Conservation (phyloP, 768 basidiomycete species). For the Pilatotrama ljubarskyi region DNA sequence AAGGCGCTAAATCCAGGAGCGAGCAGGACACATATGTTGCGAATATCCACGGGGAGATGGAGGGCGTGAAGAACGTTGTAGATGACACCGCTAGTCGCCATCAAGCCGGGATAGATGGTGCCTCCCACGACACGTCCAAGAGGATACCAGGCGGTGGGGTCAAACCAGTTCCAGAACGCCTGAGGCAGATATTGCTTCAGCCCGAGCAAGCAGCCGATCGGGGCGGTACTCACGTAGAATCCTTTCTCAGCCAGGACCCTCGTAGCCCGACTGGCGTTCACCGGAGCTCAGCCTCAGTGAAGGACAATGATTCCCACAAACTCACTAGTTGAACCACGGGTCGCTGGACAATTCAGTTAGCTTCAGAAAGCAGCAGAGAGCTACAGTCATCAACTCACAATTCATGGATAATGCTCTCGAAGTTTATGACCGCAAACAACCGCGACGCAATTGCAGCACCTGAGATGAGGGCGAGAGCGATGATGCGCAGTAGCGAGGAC, state of each 20-base stretch:
- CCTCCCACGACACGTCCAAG: slow-evolving; percentile 98
- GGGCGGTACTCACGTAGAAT: slow-evolving; percentile 93
- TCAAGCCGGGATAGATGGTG: slow-evolving; percentile 96
- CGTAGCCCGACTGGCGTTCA: slow-evolving; percentile 76
- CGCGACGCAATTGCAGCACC: slow-evolving; percentile 94
- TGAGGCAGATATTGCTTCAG: slow-evolving; percentile 32
- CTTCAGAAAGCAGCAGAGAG: background rate
- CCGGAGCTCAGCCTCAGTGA: background rate
- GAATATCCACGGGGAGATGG: slow-evolving; percentile 95
- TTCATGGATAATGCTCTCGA: slow-evolving; percentile 99
- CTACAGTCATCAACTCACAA: slow-evolving; percentile 58
- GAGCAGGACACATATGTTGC: slow-evolving; percentile 94
- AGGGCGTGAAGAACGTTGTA: slow-evolving; percentile 87
- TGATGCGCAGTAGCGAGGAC: slow-evolving; percentile 86
- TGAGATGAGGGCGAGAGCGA: slow-evolving; percentile 88
- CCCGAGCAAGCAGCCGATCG: too few relatives aligned
- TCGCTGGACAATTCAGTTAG: slow-evolving; percentile 52
- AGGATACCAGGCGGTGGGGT: slow-evolving; percentile 99
- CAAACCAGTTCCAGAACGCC: slow-evolving; percentile 99
- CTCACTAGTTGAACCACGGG: slow-evolving; percentile 99
- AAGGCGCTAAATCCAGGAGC: slow-evolving; percentile 97
- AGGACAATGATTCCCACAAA: slow-evolving; percentile 24
- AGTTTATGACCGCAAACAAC: slow-evolving; percentile 95
- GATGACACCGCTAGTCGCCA: slow-evolving; percentile 98
- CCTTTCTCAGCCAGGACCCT: slow-evolving; percentile 87